A percentile compares a stretch with the other conserved stretches of the same genome.
These are phyloP conservation scores for Eucalyptus melliodora DNA, from an alignment of 345 rosid genomes.

Conservation along the genomic window DNA sequence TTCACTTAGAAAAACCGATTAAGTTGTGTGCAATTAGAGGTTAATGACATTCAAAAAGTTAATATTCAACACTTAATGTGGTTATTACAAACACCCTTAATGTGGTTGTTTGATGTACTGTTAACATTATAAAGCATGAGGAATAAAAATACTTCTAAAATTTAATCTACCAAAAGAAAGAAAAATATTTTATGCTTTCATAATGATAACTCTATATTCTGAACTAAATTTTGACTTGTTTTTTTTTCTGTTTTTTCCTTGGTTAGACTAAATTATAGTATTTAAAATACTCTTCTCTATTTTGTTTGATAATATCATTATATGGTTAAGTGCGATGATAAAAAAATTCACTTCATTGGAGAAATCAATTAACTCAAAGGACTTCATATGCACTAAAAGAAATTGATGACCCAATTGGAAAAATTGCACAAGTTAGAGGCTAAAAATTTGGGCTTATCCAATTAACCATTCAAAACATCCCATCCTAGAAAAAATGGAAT, in stretches of 20 bases:
- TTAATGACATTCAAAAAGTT: background rate
- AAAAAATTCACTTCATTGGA: background rate
- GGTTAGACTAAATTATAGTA: background rate
- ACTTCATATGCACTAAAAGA: background rate
- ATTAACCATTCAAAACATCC: background rate
- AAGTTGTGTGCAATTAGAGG: background rate
- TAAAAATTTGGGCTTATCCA: background rate
- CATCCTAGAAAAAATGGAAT: background rate
- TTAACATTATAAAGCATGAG: background rate
- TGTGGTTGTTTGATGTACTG: background rate
- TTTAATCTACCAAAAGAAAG: background rate
- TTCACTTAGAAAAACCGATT: too few relatives aligned
- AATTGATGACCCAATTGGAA: background rate
- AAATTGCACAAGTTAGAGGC: background rate
- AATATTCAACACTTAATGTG: background rate
- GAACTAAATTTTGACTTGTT: background rate
- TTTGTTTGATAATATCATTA: background rate
- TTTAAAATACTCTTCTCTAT: background rate
- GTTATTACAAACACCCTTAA: background rate
- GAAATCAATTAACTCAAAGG: background rate
- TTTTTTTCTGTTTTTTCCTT: background rate
- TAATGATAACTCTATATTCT: background rate
- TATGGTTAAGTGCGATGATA: background rate
- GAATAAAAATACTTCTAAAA: background rate
- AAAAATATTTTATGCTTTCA: background rate